Percentiles rank a stretch among this genome's conserved stretches.
Conservation (phyloP, 2,329 filamentous ascomycete species). For the Domatiomyces globalis region DNA sequence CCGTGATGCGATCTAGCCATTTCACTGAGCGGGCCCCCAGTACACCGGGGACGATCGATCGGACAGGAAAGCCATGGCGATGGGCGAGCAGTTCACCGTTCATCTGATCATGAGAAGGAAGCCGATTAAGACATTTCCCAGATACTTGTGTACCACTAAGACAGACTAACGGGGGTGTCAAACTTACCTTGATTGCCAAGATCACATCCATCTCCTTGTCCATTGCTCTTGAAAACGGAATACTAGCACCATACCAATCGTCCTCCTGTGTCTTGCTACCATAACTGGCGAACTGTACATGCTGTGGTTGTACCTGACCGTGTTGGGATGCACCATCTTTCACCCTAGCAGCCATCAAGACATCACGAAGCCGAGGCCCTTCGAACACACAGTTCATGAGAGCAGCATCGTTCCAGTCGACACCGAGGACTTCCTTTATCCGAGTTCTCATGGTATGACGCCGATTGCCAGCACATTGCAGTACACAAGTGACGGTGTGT, state of each 20-base stretch:
- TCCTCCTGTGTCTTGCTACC: constrained; percentile 41
- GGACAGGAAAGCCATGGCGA: constrained; percentile 40
- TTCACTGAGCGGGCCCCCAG: constrained; percentile 42
- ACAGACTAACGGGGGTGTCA: neutral
- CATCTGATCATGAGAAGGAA: constrained; percentile 25
- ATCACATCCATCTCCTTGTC: constrained; percentile 32
- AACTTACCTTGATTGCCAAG: constrained; percentile 33
- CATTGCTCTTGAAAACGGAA: constrained; percentile 36
- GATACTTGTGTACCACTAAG: neutral
- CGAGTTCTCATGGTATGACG: constrained; percentile 47
- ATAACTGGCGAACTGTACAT: constrained; percentile 44
- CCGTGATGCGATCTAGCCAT: constrained; percentile 41
- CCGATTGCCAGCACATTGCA: constrained; percentile 48
- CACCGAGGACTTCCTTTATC: constrained; percentile 44
- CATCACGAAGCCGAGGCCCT: constrained; percentile 39
- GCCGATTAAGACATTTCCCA: neutral
- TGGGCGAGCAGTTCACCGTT: constrained; percentile 34
- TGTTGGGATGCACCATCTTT: constrained; percentile 16
- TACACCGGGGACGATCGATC: constrained; percentile 39
- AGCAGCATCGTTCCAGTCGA: constrained; percentile 47
- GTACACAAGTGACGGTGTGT: constrained; percentile 40
- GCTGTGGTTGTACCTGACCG: constrained; percentile 21
- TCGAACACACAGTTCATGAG: constrained; percentile 48
- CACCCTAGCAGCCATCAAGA: constrained; percentile 36
- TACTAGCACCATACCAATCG: constrained; percentile 44